Evolutionary conservation across 805 yeast genomes (phyloP), one percentile per base, ranked within the genome.

Genomic region (Kazachstania kunashirensis): DNA sequence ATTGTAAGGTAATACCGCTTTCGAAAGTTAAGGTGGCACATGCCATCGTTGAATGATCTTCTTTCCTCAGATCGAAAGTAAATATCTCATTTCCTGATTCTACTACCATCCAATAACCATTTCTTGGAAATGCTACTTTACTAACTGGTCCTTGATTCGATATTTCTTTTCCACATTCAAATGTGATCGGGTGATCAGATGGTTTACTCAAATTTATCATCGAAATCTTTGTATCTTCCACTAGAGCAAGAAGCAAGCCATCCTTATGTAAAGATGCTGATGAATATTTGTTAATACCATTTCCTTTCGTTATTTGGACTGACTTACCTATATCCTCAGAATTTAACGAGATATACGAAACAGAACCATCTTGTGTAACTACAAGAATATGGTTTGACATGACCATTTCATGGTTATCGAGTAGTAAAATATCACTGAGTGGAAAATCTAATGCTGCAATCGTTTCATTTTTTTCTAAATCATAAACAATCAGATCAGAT

Each of bases 221-320:
- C 10, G 38, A 28, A 14, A 52, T 26, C 5, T 34, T 19, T 13
- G 27, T 16, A 6, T 18, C 29, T 18, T 34, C 34, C 6, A 34
- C 46, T 19, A 55, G 31, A 5, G 65, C 63, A 8, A 64, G 30
- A 16, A 65, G 34, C 3, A 55, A 33, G 5, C 70, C 69, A 44
- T 66, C 70, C 27, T 56, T 59, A 40, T 66, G 70, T 13, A 61
- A 29, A 3, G 39, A 35, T 10, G 39, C 44, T 3, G 24, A 11
- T 14, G 23, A 8, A 31, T 34, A 31, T 6, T 12, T 14, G 3
- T 14, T 5, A 3, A 5, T 3, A 21, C 29, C 17, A 7, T 26
- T 15, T 4, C 14, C 11, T 18, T 29, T n/a, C n/a, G 24, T 3
- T 14, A 33, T 18, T 19, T 24, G 23, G 12, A n/a, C 15, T 6